phyloP scores from a whole-genome alignment of 164 flowering plant genomes.

The Dillenia turbinata region DNA sequence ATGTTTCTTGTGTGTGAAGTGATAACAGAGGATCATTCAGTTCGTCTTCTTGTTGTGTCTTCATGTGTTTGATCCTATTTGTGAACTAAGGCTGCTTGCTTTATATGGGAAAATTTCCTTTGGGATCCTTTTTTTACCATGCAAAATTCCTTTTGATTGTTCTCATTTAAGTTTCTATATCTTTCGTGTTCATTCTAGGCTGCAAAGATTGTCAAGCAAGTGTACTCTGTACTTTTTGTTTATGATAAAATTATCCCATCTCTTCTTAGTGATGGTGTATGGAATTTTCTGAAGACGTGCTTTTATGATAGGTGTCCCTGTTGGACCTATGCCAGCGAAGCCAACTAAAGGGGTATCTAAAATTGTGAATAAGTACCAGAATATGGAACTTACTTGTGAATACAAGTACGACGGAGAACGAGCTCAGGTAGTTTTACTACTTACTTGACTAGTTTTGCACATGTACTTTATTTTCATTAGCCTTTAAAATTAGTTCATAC shows the following conservation, averaged over 20 bases:
- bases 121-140: too few species aligned
- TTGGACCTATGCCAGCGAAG: constrained; percentile 98
- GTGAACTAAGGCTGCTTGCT: too few species aligned
- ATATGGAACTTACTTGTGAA: constrained; percentile 86
- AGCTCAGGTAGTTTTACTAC: constrained; percentile 65
- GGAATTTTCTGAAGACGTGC: constrained; percentile 69
- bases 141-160: too few species aligned
- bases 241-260: constrained; percentile 82
- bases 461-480: too few species aligned
- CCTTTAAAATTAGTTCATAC: too few species aligned
- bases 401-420: constrained; percentile 99
- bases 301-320: constrained; percentile 82
- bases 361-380: constrained; percentile 87
- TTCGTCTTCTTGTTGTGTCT: too few species aligned
- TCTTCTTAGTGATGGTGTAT: constrained; percentile 76
- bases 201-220: constrained; percentile 83
- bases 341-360: constrained; percentile 93
- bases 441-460: too few species aligned
- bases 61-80: too few species aligned
- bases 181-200: constrained; percentile 48
- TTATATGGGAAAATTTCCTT: too few species aligned
- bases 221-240: constrained; percentile 82
- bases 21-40: too few species aligned
- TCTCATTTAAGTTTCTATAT: background rate
- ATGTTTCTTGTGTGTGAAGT: too few species aligned